These are phyloP conservation scores for Rhynchosporium secalis DNA, from an alignment of 2,329 filamentous ascomycete genomes.

Conservation along the genomic window DNA sequence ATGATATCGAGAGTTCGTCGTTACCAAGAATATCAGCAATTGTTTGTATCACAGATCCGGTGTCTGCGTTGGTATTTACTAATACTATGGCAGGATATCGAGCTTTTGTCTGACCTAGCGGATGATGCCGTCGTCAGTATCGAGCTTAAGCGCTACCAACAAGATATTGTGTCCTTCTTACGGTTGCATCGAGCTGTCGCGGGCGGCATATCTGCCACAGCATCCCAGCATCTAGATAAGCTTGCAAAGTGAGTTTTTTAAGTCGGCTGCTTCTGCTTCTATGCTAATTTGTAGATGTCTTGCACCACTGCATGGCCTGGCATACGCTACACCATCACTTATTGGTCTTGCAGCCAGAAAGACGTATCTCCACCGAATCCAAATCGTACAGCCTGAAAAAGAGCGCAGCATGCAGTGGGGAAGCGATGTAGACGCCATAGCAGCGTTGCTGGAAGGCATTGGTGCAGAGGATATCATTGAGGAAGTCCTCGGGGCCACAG, in stretches of 20 bases:
- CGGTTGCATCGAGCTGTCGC: constrained; percentile 83
- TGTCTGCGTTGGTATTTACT: constrained; percentile 10
- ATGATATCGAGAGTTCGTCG: constrained; percentile 21
- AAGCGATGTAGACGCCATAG: constrained; percentile 71
- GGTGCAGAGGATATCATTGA: constrained; percentile 64
- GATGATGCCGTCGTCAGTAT: constrained; percentile 64
- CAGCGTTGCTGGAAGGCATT: constrained; percentile 62
- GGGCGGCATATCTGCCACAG: constrained; percentile 73
- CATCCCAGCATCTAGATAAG: constrained; percentile 74
- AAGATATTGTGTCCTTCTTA: constrained; percentile 85
- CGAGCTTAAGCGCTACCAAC: constrained; percentile 79
- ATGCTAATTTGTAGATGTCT: constrained; percentile 56
- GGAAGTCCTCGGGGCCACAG: constrained; percentile 54
- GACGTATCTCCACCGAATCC: constrained; percentile 82
- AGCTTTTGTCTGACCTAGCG: constrained; percentile 49
- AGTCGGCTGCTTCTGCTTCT: background rate
- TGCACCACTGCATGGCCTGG: constrained; percentile 76
- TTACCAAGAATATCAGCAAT: constrained; percentile 34
- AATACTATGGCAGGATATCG: constrained; percentile 34
- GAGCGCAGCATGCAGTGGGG: constrained; percentile 95
- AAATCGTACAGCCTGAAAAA: constrained; percentile 64
- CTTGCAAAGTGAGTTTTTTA: constrained; percentile 55
- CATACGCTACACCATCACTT: constrained; percentile 81
- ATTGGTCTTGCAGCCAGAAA: constrained; percentile 81
- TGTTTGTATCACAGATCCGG: constrained; percentile 22